Percentiles rank a stretch among this genome's conserved stretches.
phyloP scores from a whole-genome alignment of 2,329 filamentous ascomycete genomes.

The Trichoderma endophyticum region DNA sequence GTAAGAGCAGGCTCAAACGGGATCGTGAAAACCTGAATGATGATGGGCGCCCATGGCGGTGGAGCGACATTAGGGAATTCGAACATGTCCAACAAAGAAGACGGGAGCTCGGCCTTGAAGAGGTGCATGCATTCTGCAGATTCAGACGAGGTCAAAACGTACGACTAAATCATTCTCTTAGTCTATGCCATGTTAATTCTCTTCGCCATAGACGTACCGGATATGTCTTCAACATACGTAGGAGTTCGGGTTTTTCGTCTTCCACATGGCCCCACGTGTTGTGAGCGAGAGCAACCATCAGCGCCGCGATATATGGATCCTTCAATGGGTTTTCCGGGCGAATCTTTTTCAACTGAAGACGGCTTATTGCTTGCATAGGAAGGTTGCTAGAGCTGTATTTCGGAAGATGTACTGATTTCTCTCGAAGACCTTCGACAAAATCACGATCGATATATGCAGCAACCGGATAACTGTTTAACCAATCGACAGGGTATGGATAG shows the following conservation, averaged over 20 bases:
- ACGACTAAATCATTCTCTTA: not conserved
- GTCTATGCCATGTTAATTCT: not conserved
- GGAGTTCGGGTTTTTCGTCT: not conserved
- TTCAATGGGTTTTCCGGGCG: not conserved
- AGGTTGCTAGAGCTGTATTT: not conserved
- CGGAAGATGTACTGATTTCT: not conserved
- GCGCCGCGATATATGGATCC: not conserved
- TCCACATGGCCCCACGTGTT: not conserved
- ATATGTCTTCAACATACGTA: not conserved
- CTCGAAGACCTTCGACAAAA: not conserved
- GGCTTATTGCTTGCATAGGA: not conserved
- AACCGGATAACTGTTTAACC: not conserved
- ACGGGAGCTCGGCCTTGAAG: not conserved
- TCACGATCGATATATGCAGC: not conserved
- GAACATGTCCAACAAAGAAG: constrained; percentile 1
- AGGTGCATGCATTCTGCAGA: constrained; percentile 1
- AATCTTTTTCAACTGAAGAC: not conserved
- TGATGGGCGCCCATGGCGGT: not conserved
- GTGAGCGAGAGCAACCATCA: not conserved
- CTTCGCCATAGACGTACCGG: not conserved
- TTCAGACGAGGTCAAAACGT: not conserved
- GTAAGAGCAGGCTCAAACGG: not conserved
- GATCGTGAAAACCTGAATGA: not conserved
- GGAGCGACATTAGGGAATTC: not conserved
- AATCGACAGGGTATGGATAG: not conserved